A percentile compares a stretch with the other conserved stretches of the same genome.
These are phyloP conservation scores for Alternaria triticina DNA, from an alignment of 2,329 filamentous ascomycete species.

Conservation along the genomic window DNA sequence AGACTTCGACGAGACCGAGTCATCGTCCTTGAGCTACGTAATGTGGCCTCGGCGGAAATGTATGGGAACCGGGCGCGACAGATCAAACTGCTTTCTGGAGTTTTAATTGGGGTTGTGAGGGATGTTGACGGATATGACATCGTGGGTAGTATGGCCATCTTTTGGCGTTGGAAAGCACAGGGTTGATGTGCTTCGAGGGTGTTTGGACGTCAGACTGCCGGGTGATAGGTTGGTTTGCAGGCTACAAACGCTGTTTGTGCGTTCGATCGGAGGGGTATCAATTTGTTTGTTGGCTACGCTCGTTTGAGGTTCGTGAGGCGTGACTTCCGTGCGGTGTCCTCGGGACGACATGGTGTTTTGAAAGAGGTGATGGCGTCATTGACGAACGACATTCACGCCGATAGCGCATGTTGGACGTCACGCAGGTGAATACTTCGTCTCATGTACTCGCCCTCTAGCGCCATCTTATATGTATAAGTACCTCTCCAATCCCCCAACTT, in stretches of 20 bases:
- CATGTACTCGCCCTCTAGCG: neutral
- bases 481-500: neutral
- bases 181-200: neutral
- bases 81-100: neutral
- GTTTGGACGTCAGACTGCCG: neutral
- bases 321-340: neutral
- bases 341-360: neutral
- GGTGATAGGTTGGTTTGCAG: neutral
- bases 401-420: neutral
- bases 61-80: neutral
- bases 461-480: neutral
- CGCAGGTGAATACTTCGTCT: neutral
- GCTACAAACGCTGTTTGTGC: neutral
- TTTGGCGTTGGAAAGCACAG: neutral
- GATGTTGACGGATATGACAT: neutral
- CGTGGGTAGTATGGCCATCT: neutral
- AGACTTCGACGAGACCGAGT: neutral
- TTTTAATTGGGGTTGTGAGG: neutral
- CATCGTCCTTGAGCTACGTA: neutral
- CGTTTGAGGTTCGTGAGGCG: neutral
- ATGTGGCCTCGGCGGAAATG: neutral
- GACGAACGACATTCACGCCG: neutral
- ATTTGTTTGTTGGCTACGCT: neutral
- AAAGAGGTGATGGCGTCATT: neutral
- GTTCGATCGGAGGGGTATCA: neutral